phyloP scores from a whole-genome alignment of 2,329 filamentous ascomycete species.

The Myriosclerotinia duriaeana region DNA sequence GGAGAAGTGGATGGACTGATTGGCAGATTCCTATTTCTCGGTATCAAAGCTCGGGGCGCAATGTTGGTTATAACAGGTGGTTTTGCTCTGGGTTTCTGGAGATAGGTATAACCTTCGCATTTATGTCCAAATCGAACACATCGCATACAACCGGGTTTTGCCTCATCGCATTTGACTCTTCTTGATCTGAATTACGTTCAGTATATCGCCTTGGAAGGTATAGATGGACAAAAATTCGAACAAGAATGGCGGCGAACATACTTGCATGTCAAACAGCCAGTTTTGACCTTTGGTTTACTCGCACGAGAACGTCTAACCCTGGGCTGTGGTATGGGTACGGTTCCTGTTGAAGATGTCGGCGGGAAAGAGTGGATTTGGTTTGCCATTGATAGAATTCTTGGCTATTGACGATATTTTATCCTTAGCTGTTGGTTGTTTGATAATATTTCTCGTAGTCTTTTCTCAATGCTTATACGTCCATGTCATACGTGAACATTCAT shows the following conservation, averaged over 20 bases:
- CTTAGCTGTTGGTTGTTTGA: neutral
- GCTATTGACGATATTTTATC: neutral
- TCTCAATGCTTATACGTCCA: neutral
- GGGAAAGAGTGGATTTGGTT: slow-evolving; percentile 13
- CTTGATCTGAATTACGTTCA: slow-evolving; percentile 32
- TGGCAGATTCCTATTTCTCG: slow-evolving; percentile 12
- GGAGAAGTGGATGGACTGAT: slow-evolving; percentile 13
- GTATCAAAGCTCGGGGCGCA: slow-evolving; percentile 5
- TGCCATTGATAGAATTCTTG: neutral
- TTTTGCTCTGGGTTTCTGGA: neutral
- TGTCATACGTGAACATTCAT: neutral
- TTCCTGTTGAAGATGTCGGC: neutral
- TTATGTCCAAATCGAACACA: slow-evolving; percentile 38
- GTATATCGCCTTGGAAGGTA: neutral
- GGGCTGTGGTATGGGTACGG: slow-evolving; percentile 1
- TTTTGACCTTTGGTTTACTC: slow-evolving; percentile 40
- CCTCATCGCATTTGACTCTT: slow-evolving; percentile 41
- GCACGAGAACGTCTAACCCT: slow-evolving; percentile 30
- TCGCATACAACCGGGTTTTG: slow-evolving; percentile 37
- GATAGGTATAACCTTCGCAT: slow-evolving; percentile 39
- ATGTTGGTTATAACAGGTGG: slow-evolving; percentile 11
- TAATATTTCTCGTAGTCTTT: neutral
- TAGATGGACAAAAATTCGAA: neutral
- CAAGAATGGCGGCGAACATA: slow-evolving; percentile 27
- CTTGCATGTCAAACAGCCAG: slow-evolving; percentile 41